A percentile compares a stretch with the other conserved stretches of the same genome.
Evolutionary conservation across 768 basidiomycete species (phyloP).

Genomic region (Amanita rimosa): DNA sequence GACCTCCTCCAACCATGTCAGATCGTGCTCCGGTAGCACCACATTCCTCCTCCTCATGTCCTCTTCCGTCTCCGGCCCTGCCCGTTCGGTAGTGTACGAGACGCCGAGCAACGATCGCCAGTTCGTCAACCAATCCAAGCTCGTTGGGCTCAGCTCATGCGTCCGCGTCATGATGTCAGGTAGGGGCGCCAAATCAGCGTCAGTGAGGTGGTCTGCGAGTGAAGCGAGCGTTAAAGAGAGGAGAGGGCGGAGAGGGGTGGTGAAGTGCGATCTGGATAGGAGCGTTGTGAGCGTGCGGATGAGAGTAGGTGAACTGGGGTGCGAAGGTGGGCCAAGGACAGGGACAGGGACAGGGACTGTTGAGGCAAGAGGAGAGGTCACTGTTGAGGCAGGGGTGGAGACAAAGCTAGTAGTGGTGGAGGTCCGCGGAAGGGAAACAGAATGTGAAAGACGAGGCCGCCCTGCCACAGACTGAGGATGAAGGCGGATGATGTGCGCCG

Average conservation of each 20-base stretch:
- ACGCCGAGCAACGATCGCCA: conserved; percentile 27
- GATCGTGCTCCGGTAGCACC: not conserved
- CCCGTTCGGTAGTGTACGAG: not conserved
- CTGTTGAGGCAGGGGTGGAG: conserved; percentile 37
- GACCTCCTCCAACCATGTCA: not conserved
- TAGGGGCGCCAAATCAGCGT: conserved; percentile 52
- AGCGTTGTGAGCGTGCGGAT: conserved; percentile 44
- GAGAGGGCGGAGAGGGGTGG: conserved; percentile 44
- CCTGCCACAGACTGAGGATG: not conserved
- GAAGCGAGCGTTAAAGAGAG: conserved; percentile 54
- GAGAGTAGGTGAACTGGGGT: not conserved
- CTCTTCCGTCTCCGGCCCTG: not conserved
- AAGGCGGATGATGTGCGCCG: conserved; percentile 14
- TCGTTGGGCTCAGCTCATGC: conserved; percentile 52
- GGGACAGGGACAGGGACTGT: conserved; percentile 41
- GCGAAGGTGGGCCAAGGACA: conserved; percentile 12
- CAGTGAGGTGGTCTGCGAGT: conserved; percentile 59
- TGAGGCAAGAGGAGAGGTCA: conserved; percentile 29
- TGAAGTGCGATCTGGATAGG: conserved; percentile 46
- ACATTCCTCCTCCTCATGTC: not conserved
- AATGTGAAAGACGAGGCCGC: not conserved
- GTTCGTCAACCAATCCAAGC: conserved; percentile 58
- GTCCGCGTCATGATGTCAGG: conserved; percentile 43
- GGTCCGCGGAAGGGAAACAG: not conserved
- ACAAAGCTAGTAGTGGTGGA: conserved; percentile 23